Evolutionary conservation across 1,284 basidiomycete species (phyloP).

Genomic region (Malassezia obtusa): DNA sequence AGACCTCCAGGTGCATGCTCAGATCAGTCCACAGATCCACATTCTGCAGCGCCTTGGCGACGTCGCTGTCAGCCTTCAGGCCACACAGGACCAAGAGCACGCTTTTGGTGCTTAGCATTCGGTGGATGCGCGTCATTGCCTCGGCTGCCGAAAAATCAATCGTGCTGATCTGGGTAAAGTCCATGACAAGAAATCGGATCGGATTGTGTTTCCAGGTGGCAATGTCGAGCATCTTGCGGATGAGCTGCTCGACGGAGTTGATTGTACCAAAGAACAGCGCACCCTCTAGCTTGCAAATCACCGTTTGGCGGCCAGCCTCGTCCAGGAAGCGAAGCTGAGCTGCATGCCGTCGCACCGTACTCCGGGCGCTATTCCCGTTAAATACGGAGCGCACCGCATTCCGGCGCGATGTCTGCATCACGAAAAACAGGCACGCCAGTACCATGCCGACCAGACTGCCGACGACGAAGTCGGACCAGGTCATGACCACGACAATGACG

Average conservation of each 20-base stretch:
- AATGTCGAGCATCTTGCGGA: conserved; percentile 63
- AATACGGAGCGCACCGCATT: conserved; percentile 41
- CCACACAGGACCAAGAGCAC: conserved; percentile 86
- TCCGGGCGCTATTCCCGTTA: conserved; percentile 53
- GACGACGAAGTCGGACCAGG: conserved; percentile 62
- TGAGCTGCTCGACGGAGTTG: conserved; percentile 66
- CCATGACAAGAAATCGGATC: conserved; percentile 60
- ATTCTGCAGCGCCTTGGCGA: conserved; percentile 34
- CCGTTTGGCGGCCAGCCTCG: conserved; percentile 81
- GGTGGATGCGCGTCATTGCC: conserved; percentile 81
- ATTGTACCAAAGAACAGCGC: conserved; percentile 97
- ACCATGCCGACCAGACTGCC: conserved; percentile 87
- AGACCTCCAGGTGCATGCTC: conserved; percentile 56
- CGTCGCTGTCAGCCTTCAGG: conserved; percentile 48
- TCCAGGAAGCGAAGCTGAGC: conserved; percentile 80
- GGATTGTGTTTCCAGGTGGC: conserved; percentile 68
- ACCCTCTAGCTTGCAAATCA: conserved; percentile 74
- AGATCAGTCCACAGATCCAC: conserved; percentile 61
- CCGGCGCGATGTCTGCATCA: conserved; percentile 76
- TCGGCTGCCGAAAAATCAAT: conserved; percentile 92
- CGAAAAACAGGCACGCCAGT: conserved; percentile 88
- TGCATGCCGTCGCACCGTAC: conserved; percentile 79
- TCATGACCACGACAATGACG: conserved; percentile 64
- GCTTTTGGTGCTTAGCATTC: conserved; percentile 64
- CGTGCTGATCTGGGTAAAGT: conserved; percentile 68